These are phyloP conservation scores for Schizonepeta tenuifolia DNA, from an alignment of 257 asterid species.

Conservation along the genomic window DNA sequence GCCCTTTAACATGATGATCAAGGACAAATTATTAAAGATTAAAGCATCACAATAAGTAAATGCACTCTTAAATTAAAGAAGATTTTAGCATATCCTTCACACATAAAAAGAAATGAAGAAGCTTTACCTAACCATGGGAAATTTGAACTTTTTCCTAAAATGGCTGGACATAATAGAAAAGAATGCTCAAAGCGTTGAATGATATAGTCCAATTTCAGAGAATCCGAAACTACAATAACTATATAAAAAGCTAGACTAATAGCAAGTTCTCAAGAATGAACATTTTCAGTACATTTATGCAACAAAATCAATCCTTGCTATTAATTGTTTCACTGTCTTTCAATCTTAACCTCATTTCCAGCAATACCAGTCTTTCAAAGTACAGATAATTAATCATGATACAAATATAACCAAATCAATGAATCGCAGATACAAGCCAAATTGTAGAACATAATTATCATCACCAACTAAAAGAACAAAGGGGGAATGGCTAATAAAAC, in stretches of 20 bases:
- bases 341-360: slow-evolving; percentile 5
- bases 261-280: not conserved
- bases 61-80: not conserved
- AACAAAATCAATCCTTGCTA: not conserved
- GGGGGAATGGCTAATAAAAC: not conserved
- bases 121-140: not conserved
- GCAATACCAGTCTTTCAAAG: slow-evolving; percentile 1
- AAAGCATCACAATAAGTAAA: not conserved
- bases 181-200: not conserved
- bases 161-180: not conserved
- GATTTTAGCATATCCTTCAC: not conserved
- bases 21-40: not conserved
- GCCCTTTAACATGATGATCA: slow-evolving; percentile 4
- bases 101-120: not conserved
- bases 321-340: not conserved
- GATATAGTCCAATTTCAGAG: not conserved
- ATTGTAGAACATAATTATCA: not conserved
- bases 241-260: slow-evolving; percentile 1
- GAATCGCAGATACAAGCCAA: slow-evolving; percentile 6
- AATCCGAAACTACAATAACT: not conserved
- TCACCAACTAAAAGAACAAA: not conserved
- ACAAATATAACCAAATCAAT: not conserved
- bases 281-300: not conserved
- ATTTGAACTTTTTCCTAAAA: not conserved
- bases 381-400: not conserved